Evolutionary conservation across 1,284 basidiomycete species (phyloP), one percentile per base, ranked within the genome.

Genomic region (Entoloma clypeatum): DNA sequence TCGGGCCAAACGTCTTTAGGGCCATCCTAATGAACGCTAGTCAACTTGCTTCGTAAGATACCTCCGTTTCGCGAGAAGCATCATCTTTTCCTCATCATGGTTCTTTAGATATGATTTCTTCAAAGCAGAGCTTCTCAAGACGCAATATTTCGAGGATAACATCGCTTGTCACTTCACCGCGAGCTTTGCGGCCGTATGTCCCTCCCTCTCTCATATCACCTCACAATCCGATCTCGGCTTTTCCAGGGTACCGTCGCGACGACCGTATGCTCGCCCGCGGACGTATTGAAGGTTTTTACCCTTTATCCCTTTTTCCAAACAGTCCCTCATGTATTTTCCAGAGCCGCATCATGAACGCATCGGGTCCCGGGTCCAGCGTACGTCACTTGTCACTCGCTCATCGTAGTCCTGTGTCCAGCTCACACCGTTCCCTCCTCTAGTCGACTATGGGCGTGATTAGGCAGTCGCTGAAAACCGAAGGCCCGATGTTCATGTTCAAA

Each of bases 261-360:
- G 3, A 93, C 92, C 1, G 81, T 95, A n/a, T 94, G 92, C 62
- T 92, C 90, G 1, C 92, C 92, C 0, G 91, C 91, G 9, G 92
- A 95, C 57, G 92, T 94, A 18, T 68, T 95, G 50, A 94, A 94
- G 72, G 79, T 79, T 18, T 42, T 74, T 36, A 11, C 69, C 17
- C 40, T 67, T 26, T 19, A 16, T 33, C 35, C 19, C 7, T 16
- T 7, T 25, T 31, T 32, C 16, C 14, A 5, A 26, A 33, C 9
- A 23, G 19, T 39, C 21, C 36, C 30, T 4, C 21, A 42, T 29
- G 38, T 33, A n/a, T 46, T 21, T 7, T 40, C 7, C 58, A 77
- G 75, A 84, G 79, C 49, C 81, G 87, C 31, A 88, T 94, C 55
- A 94, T 94, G 91, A 92, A 88, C 56, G 89, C 90, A 0, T 83